Evolutionary conservation across 371 early-diverging fungal species (phyloP).

Genomic region (Parasitella parasitica): DNA sequence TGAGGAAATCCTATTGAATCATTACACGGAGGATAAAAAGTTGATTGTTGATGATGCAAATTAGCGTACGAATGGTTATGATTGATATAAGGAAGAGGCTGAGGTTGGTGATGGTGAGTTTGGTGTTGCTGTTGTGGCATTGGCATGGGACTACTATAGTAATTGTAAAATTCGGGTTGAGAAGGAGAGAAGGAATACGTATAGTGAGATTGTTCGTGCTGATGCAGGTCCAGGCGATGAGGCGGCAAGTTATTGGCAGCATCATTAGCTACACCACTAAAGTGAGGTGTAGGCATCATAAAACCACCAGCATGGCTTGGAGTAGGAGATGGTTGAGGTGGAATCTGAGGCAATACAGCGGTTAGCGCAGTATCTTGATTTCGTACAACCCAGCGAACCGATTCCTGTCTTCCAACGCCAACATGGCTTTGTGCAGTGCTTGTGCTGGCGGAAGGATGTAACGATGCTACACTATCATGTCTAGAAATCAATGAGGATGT

Average conservation of each 20-base stretch:
- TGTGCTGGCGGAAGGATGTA: neutral
- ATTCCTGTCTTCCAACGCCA: conserved; percentile 1
- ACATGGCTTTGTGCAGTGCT: neutral
- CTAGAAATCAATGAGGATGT: neutral
- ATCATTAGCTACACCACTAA: neutral
- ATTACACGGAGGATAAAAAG: neutral
- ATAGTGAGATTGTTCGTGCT: neutral
- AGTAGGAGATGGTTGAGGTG: neutral
- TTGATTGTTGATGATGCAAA: neutral
- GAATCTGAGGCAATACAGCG: neutral
- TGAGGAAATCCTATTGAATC: neutral
- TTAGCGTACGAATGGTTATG: neutral
- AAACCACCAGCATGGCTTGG: neutral
- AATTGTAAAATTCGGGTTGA: neutral
- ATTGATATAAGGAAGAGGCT: neutral
- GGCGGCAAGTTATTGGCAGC: neutral
- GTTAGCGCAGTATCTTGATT: neutral
- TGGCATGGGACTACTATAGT: neutral
- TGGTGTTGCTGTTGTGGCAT: neutral
- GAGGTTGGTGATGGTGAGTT: neutral
- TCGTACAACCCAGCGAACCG: conserved; percentile 1
- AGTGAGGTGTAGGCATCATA: neutral
- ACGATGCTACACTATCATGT: neutral
- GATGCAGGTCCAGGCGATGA: neutral
- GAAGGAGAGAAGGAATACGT: neutral